A percentile compares a stretch with the other conserved stretches of the same genome.
phyloP scores from a whole-genome alignment of 1,284 basidiomycete species.

The Melampsora americana region DNA sequence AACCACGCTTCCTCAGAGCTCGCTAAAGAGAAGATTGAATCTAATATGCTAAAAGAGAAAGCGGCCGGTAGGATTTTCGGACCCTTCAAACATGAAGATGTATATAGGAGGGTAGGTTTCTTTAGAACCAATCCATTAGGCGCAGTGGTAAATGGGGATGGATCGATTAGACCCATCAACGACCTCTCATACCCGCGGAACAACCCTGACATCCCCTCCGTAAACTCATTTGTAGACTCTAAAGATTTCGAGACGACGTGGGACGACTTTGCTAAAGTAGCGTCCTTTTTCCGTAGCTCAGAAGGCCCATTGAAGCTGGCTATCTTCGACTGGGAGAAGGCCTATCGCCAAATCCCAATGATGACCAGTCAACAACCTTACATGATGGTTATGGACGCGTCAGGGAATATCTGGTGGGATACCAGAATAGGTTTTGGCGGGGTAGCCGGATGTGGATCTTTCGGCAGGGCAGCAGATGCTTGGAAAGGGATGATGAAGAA shows the following conservation, averaged over 20 bases:
- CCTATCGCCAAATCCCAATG: conserved; percentile 12
- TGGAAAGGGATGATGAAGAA: too few relatives aligned
- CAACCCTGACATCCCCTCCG: not conserved
- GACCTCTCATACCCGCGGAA: conserved; percentile 5
- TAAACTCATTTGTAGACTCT: not conserved
- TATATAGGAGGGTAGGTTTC: not conserved
- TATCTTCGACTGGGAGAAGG: too few relatives aligned
- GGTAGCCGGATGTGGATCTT: too few relatives aligned
- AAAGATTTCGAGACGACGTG: not conserved
- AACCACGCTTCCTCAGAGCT: too few relatives aligned
- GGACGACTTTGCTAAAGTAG: conserved; percentile 4
- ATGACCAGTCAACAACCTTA: not conserved
- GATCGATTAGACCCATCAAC: conserved; percentile 1
- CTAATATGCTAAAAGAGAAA: not conserved
- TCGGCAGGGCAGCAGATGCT: not conserved
- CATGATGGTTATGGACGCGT: not conserved
- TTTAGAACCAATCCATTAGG: not conserved
- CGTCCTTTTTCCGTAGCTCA: not conserved
- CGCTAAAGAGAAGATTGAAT: too few relatives aligned
- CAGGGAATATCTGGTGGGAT: not conserved
- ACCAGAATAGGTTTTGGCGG: not conserved
- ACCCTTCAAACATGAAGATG: not conserved
- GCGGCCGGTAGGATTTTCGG: not conserved
- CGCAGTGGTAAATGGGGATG: not conserved
- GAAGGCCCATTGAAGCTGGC: not conserved